Evolutionary conservation across 2,329 filamentous ascomycete species (phyloP).

Genomic region (Chrysoporthe deuterocubensis): DNA sequence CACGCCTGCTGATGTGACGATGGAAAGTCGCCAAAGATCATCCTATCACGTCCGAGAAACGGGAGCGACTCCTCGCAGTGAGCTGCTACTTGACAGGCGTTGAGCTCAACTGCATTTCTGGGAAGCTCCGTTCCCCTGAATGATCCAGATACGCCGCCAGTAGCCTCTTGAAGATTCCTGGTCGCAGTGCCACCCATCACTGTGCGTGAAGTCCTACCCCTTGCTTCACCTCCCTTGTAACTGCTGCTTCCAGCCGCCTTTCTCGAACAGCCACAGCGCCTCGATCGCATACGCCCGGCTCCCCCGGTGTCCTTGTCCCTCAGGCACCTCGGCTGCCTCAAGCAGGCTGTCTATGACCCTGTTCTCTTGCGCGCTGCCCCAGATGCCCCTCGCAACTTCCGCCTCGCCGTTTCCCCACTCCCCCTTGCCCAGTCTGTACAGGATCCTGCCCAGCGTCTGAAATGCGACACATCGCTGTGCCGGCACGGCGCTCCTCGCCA

Average conservation of each 20-base stretch:
- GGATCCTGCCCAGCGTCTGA: slow-evolving; percentile 83
- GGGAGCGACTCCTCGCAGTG: too few species aligned
- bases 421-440: slow-evolving; percentile 80
- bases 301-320: slow-evolving; percentile 73
- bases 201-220: background rate
- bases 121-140: background rate
- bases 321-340: slow-evolving; percentile 70
- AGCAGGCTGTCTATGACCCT: slow-evolving; percentile 76
- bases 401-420: slow-evolving; percentile 70
- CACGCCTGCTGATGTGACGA: too few species aligned
- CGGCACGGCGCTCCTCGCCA: slow-evolving; percentile 80
- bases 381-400: slow-evolving; percentile 76
- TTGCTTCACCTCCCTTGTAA: slow-evolving; percentile 49
- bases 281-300: slow-evolving; percentile 85
- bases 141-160: background rate
- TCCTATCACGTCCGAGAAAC: too few species aligned
- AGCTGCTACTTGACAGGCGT: too few species aligned
- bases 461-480: slow-evolving; percentile 90
- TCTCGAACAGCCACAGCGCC: slow-evolving; percentile 81
- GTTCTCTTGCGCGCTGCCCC: slow-evolving; percentile 77
- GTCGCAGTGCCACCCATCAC: background rate
- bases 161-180: too few species aligned
- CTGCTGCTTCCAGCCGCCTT: slow-evolving; percentile 71
- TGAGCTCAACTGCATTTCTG: too few species aligned
- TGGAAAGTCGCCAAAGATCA: too few species aligned